phyloP scores from a whole-genome alignment of 2,329 filamentous ascomycete species.

The Leptographium galeiforme region DNA sequence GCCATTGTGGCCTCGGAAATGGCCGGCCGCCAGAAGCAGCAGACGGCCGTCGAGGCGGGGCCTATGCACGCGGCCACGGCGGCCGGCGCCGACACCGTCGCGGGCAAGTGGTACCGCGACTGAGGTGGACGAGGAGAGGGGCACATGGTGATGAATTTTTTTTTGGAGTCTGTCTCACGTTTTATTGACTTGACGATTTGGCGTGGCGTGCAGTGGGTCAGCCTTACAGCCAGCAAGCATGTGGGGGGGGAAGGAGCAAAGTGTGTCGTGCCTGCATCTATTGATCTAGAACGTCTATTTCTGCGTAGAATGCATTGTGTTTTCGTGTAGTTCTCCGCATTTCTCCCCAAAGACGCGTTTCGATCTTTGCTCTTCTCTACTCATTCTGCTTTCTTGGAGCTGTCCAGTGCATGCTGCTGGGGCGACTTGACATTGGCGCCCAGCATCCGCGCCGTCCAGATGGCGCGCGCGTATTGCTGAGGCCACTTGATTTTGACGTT shows the following conservation, averaged over 20 bases:
- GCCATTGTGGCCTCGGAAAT: slow-evolving; percentile 41
- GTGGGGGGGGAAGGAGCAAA: no score
- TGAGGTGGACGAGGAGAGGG: background rate
- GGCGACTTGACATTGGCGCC: background rate
- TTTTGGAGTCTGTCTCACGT: background rate
- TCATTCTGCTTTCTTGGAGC: background rate
- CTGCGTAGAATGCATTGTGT: no score
- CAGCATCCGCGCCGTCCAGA: slow-evolving; percentile 5
- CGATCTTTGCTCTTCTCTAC: no score
- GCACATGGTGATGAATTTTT: background rate
- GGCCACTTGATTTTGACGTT: slow-evolving; percentile 59
- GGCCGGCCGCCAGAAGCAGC: background rate
- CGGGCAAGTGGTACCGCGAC: slow-evolving; percentile 9
- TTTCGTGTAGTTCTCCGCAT: no score
- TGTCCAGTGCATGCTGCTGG: background rate
- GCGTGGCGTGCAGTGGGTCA: no score
- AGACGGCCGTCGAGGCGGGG: slow-evolving; percentile 2
- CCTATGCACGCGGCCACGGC: background rate
- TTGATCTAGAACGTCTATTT: no score
- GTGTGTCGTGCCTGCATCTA: no score
- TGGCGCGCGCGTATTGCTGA: slow-evolving; percentile 43
- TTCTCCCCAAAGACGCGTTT: no score
- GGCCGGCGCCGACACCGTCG: background rate
- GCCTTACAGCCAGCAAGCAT: no score
- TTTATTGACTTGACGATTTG: background rate